Percentiles rank a stretch among this genome's conserved stretches.
These are phyloP conservation scores for Erythrophleum fordii DNA, from an alignment of 306 rosid species.

Conservation along the genomic window DNA sequence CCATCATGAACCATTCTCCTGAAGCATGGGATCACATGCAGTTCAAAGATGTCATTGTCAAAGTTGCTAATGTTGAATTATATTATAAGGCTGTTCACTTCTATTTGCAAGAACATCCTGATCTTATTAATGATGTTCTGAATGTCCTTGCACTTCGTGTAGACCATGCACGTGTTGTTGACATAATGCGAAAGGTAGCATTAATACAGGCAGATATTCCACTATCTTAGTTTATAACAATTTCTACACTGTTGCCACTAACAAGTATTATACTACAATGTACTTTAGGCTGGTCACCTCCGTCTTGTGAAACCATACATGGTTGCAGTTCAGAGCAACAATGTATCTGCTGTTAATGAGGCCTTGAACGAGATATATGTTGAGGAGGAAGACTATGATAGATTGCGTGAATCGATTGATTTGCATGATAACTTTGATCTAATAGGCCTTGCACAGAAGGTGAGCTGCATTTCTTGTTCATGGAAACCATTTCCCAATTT, in stretches of 20 bases:
- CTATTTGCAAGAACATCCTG: conserved; percentile 99
- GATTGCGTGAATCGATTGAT: conserved; percentile 98
- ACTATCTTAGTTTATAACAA: not conserved
- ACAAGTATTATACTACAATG: conserved; percentile 19
- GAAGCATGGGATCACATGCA: conserved; percentile 99
- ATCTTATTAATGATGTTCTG: conserved; percentile 95
- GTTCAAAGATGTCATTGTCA: conserved; percentile 90
- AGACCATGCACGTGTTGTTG: conserved; percentile 97
- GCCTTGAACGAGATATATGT: conserved; percentile 97
- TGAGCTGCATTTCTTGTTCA: conserved; percentile 41
- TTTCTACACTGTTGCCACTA: conserved; percentile 4
- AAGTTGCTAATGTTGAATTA: conserved; percentile 95
- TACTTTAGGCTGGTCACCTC: conserved; percentile 88
- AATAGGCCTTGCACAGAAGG: conserved; percentile 99
- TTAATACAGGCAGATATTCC: not conserved
- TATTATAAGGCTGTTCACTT: conserved; percentile 98
- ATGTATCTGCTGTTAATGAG: conserved; percentile 97
- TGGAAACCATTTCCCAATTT: conserved; percentile 26
- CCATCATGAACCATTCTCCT: conserved; percentile 99
- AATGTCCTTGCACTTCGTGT: conserved; percentile 98
- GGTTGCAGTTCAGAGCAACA: conserved; percentile 99
- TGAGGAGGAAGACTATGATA: conserved; percentile 98
- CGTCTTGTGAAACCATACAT: conserved; percentile 99
- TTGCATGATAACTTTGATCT: conserved; percentile 97
- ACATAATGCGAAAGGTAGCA: conserved; percentile 94